phyloP scores from a whole-genome alignment of 2,329 filamentous ascomycete species.

The Sporothrix pseudoabietina region DNA sequence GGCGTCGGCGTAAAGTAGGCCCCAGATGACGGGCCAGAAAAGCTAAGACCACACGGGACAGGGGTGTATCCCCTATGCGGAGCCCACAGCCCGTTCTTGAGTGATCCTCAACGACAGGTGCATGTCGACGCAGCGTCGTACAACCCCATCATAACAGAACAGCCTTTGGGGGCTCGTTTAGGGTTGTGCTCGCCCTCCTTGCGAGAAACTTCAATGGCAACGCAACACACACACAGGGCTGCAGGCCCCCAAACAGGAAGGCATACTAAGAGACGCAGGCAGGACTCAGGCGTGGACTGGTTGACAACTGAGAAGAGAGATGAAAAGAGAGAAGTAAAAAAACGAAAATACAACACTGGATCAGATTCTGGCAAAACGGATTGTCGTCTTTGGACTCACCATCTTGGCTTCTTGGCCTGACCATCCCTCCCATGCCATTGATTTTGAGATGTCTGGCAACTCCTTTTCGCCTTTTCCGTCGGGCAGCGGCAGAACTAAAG shows the following conservation, averaged over 20 bases:
- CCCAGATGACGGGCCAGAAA: neutral
- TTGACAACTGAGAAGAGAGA: neutral
- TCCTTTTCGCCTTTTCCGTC: neutral
- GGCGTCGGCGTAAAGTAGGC: neutral
- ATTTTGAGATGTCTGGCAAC: neutral
- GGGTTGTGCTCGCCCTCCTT: neutral
- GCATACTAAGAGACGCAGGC: neutral
- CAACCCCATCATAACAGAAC: neutral
- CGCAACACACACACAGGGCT: neutral
- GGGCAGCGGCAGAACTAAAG: constrained; percentile 16
- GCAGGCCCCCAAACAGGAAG: neutral
- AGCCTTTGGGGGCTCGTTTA: neutral
- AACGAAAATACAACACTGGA: neutral
- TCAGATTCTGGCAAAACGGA: neutral
- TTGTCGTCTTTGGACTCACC: neutral
- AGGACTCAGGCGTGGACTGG: neutral
- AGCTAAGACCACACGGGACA: neutral
- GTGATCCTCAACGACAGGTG: neutral
- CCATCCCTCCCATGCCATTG: neutral
- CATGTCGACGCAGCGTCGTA: neutral
- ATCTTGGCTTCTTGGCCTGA: neutral
- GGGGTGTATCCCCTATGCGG: neutral
- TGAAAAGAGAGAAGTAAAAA: neutral
- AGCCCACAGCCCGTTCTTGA: neutral
- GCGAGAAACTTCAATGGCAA: neutral